Evolutionary conservation across 2,329 filamentous ascomycete species (phyloP).

Genomic region (Monosporascus sp.): DNA sequence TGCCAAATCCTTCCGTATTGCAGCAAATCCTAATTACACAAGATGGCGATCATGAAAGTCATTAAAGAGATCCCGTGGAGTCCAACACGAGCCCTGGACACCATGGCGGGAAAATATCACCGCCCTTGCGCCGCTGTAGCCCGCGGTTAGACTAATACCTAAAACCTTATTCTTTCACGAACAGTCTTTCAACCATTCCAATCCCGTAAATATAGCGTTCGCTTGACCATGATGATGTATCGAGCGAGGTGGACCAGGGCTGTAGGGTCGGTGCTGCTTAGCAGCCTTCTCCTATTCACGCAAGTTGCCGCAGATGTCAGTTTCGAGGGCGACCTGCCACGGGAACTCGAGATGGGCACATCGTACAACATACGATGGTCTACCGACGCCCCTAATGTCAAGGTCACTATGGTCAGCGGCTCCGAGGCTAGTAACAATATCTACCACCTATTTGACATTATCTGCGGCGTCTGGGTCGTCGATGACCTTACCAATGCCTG

Average conservation of each 20-base stretch:
- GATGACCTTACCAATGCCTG: conserved; percentile 1
- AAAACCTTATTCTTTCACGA: no score
- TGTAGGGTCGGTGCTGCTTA: background rate
- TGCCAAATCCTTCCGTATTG: no score
- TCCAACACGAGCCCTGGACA: no score
- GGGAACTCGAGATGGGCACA: background rate
- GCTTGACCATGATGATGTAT: background rate
- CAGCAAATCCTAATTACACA: no score
- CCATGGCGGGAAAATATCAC: no score
- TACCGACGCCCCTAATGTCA: background rate
- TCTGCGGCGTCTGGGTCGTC: conserved; percentile 7
- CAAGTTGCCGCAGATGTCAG: background rate
- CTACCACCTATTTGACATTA: conserved; percentile 13
- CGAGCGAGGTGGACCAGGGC: background rate
- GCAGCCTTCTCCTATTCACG: background rate
- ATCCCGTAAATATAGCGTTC: no score
- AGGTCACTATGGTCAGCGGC: conserved; percentile 1
- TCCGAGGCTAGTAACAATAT: conserved; percentile 2
- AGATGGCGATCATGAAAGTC: no score
- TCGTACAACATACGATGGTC: background rate
- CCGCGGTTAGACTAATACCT: no score
- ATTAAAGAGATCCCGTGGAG: no score
- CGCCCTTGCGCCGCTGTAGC: no score
- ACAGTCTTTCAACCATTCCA: no score
- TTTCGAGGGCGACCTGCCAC: conserved; percentile 1